phyloP scores from a whole-genome alignment of 208 protist genomes.

The Sergeia podlipaevii region DNA sequence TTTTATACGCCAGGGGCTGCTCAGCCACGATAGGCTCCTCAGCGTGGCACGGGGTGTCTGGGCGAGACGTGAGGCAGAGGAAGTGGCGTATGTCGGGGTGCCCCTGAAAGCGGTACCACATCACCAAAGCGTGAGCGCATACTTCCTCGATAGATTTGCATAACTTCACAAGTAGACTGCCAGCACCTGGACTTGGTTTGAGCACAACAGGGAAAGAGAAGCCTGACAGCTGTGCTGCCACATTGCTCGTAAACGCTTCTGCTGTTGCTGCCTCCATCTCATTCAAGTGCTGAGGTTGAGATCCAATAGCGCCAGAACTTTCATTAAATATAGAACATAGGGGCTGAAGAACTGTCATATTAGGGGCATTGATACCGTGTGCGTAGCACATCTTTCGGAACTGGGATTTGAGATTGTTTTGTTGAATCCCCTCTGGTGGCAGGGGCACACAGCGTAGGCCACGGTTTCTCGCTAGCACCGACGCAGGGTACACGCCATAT shows the following conservation, averaged over 20 bases:
- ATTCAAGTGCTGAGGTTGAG: not conserved
- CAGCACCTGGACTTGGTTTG: slow-evolving; percentile 77
- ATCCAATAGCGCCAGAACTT: not conserved
- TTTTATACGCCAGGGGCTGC: too few species aligned
- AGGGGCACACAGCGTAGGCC: slow-evolving; percentile 39
- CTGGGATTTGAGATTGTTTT: slow-evolving; percentile 48
- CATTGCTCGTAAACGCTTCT: not conserved
- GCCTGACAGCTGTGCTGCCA: not conserved
- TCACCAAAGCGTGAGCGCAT: slow-evolving; percentile 28
- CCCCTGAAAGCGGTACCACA: slow-evolving; percentile 32
- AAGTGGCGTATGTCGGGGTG: slow-evolving; percentile 55
- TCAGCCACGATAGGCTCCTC: not conserved
- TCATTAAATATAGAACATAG: not conserved
- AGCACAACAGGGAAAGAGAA: slow-evolving; percentile 55
- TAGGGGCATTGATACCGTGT: slow-evolving; percentile 35
- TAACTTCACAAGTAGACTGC: slow-evolving; percentile 45
- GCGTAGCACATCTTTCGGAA: slow-evolving; percentile 46
- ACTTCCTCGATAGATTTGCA: slow-evolving; percentile 41
- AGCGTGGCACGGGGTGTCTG: not conserved
- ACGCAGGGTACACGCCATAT: slow-evolving; percentile 71
- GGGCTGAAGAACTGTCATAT: slow-evolving; percentile 10
- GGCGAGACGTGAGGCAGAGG: slow-evolving; percentile 8
- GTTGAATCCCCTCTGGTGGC: slow-evolving; percentile 30
- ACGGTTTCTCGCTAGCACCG: slow-evolving; percentile 27
- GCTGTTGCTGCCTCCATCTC: not conserved